Conservation (phyloP, 116 monocot genomes). For the Trichopus zeylanicus region DNA sequence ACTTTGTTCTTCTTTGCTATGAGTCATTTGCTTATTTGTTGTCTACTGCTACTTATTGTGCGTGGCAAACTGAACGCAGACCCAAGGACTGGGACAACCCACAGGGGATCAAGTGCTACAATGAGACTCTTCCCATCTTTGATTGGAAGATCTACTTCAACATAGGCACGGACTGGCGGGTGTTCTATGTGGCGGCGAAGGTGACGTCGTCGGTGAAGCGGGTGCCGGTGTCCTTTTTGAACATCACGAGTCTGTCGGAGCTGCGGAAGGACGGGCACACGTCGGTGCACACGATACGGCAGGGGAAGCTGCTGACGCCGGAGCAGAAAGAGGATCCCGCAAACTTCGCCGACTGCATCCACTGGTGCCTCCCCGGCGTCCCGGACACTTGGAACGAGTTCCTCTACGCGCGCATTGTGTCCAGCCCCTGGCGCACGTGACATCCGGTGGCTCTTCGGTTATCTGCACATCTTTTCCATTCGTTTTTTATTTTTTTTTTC, state of each 20-base stretch:
- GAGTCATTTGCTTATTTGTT: too few relatives aligned
- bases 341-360: constrained; percentile 63
- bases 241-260: constrained; percentile 62
- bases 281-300: constrained; percentile 61
- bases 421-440: constrained; percentile 20
- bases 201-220: constrained; percentile 26
- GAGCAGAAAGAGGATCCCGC: constrained; percentile 57
- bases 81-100: constrained; percentile 74
- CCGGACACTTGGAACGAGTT: constrained; percentile 74
- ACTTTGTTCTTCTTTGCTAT: too few relatives aligned
- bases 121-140: constrained; percentile 66
- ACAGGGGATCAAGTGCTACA: constrained; percentile 70
- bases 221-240: constrained; percentile 34
- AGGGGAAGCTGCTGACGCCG: constrained; percentile 48
- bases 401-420: constrained; percentile 42
- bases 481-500: background rate
- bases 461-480: background rate
- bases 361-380: constrained; percentile 73
- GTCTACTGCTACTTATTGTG: too few relatives aligned
- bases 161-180: constrained; percentile 77
- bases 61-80: too few relatives aligned
- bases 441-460: background rate
- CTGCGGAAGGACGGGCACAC: constrained; percentile 66
- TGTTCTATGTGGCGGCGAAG: constrained; percentile 37
- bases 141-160: constrained; percentile 35